Evolutionary conservation across 1,284 basidiomycete species (phyloP).

Genomic region (Puccinia triticina): DNA sequence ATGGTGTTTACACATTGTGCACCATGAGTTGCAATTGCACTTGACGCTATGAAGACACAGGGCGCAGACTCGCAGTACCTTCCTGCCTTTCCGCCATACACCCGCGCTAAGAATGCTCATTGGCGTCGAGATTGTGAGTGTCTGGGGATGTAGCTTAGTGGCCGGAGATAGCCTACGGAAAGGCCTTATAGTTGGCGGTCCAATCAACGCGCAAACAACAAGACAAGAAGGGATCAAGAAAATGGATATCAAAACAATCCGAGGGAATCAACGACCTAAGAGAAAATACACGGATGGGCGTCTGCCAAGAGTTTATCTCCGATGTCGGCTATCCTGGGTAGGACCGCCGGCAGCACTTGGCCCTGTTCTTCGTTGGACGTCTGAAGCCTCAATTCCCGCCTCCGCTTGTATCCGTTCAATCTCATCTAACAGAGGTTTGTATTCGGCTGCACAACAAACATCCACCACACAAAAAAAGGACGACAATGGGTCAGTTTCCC

Average conservation of each 20-base stretch:
- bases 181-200: too few species aligned
- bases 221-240: not conserved
- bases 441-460: slow-evolving; percentile 61
- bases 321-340: slow-evolving; percentile 58
- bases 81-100: too few species aligned
- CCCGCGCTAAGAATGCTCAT: too few species aligned
- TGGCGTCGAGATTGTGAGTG: too few species aligned
- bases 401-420: slow-evolving; percentile 82
- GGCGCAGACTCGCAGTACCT: too few species aligned
- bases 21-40: too few species aligned
- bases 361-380: slow-evolving; percentile 66
- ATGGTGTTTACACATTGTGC: too few species aligned
- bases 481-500: not conserved
- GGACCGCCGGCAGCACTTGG: slow-evolving; percentile 56
- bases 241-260: not conserved
- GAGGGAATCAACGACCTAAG: not conserved
- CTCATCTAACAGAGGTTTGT: slow-evolving; percentile 77
- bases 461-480: not conserved
- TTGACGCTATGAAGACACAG: too few species aligned
- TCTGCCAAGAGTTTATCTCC: slow-evolving; percentile 53
- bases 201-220: not conserved
- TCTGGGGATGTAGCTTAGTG: too few species aligned
- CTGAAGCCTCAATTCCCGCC: slow-evolving; percentile 83
- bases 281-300: not conserved
- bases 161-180: too few species aligned